phyloP scores from a whole-genome alignment of 1,139 yeast genomes.

The Lodderomyces metapsilosis region DNA sequence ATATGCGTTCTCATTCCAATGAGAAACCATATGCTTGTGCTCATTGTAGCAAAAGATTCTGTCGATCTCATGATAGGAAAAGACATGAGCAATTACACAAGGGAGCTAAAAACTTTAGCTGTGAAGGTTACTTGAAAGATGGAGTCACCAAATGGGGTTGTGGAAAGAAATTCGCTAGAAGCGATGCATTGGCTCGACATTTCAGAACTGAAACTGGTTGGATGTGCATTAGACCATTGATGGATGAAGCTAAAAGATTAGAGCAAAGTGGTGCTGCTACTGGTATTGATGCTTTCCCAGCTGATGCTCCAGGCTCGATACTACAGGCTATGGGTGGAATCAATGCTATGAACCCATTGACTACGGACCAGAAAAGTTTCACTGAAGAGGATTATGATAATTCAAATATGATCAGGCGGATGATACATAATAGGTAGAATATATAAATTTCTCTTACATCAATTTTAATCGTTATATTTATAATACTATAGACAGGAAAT shows the following conservation, averaged over 20 bases:
- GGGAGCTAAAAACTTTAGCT: conserved; percentile 54
- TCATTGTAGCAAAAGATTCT: conserved; percentile 50
- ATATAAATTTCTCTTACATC: background rate
- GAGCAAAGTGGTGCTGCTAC: conserved; percentile 14
- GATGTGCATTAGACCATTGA: conserved; percentile 53
- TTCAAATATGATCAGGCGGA: conserved; percentile 18
- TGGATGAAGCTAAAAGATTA: conserved; percentile 44
- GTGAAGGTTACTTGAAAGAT: conserved; percentile 53
- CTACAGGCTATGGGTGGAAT: background rate
- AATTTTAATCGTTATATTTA: background rate
- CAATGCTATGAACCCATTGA: background rate
- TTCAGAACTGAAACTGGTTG: conserved; percentile 61
- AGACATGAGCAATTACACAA: conserved; percentile 56
- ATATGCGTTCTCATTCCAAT: conserved; percentile 55
- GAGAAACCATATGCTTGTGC: conserved; percentile 54
- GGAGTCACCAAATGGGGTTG: conserved; percentile 59
- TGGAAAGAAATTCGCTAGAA: conserved; percentile 55
- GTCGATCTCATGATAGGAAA: conserved; percentile 56
- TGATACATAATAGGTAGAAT: conserved; percentile 17
- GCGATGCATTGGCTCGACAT: conserved; percentile 58
- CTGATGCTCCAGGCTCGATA: background rate
- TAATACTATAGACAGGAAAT: conserved; percentile 2
- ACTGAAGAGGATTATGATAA: conserved; percentile 17
- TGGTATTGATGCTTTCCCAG: conserved; percentile 2
- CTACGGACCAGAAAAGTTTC: conserved; percentile 1